Evolutionary conservation across 306 rosid species (phyloP), one percentile per base, ranked within the genome.

Genomic region (Hippophae rhamnoides): DNA sequence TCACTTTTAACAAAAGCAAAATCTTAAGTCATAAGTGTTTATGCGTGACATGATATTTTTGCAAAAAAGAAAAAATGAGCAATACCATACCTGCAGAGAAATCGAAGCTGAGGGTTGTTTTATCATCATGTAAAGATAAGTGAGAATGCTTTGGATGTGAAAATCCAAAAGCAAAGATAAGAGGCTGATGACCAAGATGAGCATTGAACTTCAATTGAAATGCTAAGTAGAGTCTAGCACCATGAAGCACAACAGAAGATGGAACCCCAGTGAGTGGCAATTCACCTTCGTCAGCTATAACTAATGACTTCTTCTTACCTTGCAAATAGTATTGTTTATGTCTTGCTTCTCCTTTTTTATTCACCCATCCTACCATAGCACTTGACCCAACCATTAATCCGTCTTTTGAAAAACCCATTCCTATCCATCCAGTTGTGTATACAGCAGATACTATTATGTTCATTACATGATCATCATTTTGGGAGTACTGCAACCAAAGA

Each of bases 341-440:
- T 69, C 79, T 93, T 58, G 95, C 86, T 69, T 80, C 84, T 14
- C 99, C 99, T 69, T 84, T 87, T 63, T 70, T 93, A 13, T 75
- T 86, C 7, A 88, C 56, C 96, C 97, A 93, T 43, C 95, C 99
- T 68, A 77, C 99, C 79, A 93, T 83, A 31, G 97, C 97, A 84
- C 99, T 93, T 3, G 99, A 88, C 52, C 99, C 99, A 63, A 82
- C 88, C 99, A 93, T 93, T 81, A 58, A 71, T 0, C 97, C 95
- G 74, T 88, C 84, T 73, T 51, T 84, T 0, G 99, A 93, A 70
- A 88, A 93, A 62, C 94, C 99, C 44, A 93, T 76, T 53, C 99
- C 99, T 27, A 88, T 93, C 99, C 99, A 93, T 13, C 99, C 99
- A 46, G 83, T 71, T 3, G 95, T 88, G 85, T 93, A 93, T 57